Conservation (phyloP, 139 green algal genomes). For the Chlorella vulgaris region DNA sequence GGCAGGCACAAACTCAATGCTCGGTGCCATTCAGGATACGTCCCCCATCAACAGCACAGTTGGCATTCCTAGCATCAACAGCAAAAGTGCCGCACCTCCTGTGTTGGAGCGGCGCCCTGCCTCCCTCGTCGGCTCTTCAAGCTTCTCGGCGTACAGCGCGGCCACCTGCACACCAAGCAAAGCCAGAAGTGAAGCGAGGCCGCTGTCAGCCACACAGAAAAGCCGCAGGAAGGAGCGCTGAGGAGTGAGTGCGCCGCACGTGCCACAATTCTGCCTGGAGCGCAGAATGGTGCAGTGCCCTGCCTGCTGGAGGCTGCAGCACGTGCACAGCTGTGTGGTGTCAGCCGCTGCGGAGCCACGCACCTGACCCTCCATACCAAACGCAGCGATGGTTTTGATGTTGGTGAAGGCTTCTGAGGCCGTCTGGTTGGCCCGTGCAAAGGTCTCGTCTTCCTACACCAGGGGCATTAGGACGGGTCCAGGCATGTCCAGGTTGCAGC, state of each 20-base stretch:
- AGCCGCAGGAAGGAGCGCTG: background rate
- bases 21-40: too few relatives aligned
- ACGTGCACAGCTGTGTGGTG: too few relatives aligned
- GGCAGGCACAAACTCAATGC: too few relatives aligned
- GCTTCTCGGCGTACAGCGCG: slow-evolving; percentile 39
- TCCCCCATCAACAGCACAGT: too few relatives aligned
- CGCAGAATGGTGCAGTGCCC: slow-evolving; percentile 21
- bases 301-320: too few relatives aligned
- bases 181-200: background rate
- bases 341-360: too few relatives aligned
- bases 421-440: slow-evolving; percentile 69
- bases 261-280: too few relatives aligned
- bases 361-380: slow-evolving; percentile 72
- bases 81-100: background rate
- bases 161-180: slow-evolving; percentile 12
- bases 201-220: background rate
- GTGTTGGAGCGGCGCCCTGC: slow-evolving; percentile 27
- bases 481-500: background rate
- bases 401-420: slow-evolving; percentile 72
- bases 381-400: slow-evolving; percentile 73
- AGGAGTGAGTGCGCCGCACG: too few relatives aligned
- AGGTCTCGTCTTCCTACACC: slow-evolving; percentile 57
- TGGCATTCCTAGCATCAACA: too few relatives aligned
- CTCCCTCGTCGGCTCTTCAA: slow-evolving; percentile 42
- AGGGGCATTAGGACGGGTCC: background rate